Conservation (phyloP, 148 eudicot genomes). For the Rhododendron williamsianum region DNA sequence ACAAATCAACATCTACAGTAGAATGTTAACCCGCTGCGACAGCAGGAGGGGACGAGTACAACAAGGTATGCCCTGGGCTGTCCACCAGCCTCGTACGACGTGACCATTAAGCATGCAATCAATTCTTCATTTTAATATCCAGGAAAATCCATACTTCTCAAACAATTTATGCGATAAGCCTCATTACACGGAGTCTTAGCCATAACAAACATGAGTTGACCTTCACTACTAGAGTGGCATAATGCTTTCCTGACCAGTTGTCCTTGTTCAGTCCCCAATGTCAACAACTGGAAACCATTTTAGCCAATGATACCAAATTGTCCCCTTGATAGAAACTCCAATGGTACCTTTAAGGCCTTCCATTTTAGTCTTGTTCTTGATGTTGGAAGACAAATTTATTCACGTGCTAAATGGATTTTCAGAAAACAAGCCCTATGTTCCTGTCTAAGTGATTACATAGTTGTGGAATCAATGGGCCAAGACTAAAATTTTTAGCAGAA, state of each 20-base stretch:
- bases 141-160: not conserved
- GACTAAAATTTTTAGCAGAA: not conserved
- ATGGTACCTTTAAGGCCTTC: not conserved
- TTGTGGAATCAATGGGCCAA: not conserved
- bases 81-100: not conserved
- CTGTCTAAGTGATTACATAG: not conserved
- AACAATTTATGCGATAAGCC: not conserved
- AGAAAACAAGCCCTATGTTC: not conserved
- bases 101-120: not conserved
- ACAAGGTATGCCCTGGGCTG: not conserved
- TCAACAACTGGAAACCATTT: not conserved
- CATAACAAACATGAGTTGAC: not conserved
- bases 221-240: not conserved
- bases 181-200: not conserved
- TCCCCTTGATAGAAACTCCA: not conserved
- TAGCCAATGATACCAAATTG: not conserved
- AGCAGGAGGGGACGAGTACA: not conserved
- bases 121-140: not conserved
- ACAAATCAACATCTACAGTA: not conserved
- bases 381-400: not conserved
- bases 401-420: not conserved
- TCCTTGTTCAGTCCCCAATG: not conserved
- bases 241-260: not conserved
- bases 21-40: not conserved
- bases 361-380: not conserved